Evolutionary conservation across 2,329 filamentous ascomycete genomes (phyloP), one percentile per base, ranked within the genome.

Genomic region (Chalaropsis thielavioides): DNA sequence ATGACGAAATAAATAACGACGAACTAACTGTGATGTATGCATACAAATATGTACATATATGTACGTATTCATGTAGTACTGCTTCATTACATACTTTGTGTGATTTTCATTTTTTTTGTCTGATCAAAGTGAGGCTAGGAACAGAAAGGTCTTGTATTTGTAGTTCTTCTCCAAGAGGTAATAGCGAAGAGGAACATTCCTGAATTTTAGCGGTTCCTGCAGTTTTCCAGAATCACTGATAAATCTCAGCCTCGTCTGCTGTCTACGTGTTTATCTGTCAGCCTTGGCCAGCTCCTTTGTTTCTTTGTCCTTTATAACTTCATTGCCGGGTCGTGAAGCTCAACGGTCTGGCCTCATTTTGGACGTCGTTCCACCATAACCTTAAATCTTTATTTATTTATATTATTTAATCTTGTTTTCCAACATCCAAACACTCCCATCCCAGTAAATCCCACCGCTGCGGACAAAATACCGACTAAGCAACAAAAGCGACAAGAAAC

Each of bases 381-480:
- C 19, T 24, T 41, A 27, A 19, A 38, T 63, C 22, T 54, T 24
- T 31, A 24, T 63, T 63, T 43, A 40, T 56, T 31, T 31, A 31
- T 17, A 41, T 24, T 43, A n/a, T 62, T 62, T 27, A 27, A 49
- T 51, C 46, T 49, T 49, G 44, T 49, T 62, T 62, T 51, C 8
- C 27, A 5, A 13, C 35, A n/a, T 10, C 46, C 44, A 61, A 44
- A 41, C 40, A 44, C 51, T 31, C 22, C 24, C 27, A 56, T 56
- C 51, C 51, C 27, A 31, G 51, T 56, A 11, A 35, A 35, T 56
- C 51, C 51, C 51, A 56, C 22, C 27, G 51, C n/a, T 31, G 13
- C 22, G 24, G 51, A 19, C 51, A 56, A 56, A 56, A 24, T 56
- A 56, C 51, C 27, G 51, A 35, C 27, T 17, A 56, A 56, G 22